Base-by-base conservation (phyloP, 345 rosid genomes). In the Nasturtium officinale region DNA sequence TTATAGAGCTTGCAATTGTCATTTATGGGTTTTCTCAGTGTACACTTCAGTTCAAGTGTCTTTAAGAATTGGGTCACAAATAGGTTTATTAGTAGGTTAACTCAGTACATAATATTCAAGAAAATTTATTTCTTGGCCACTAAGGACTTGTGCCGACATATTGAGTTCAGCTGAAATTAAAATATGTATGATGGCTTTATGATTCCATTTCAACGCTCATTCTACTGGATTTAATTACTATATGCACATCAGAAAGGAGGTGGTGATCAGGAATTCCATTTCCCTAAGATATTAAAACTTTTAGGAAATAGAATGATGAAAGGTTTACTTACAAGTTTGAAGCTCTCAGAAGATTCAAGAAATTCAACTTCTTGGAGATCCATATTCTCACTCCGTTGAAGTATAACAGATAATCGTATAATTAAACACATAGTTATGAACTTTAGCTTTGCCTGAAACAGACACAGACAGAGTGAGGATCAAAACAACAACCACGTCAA, bases 391-490 rank as follows among this genome's bases (percentile, higher is more conserved):
- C 72, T 77, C 61, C 74, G 79, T 76, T 82, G 88, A 62, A 90
- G 73, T 43, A 77, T 62, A 61, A 86, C 77, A 25, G 89, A 79
- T 61, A 89, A 20, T 9, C 96, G 83, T 4, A 81, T 60, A 65
- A 84, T 83, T 21, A 80, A 32, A 65, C 87, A 89, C 67, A 89
- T 84, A 42, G 71, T 43, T 58, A 61, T 48, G 74, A 86, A 82
- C 68, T 83, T 86, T 77, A 45, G 72, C 71, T 74, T 85, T 76
- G 33, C 70, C 92, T 85, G 83, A 48, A 23, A n/a, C n/a, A n/a
- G n/a, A n/a, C n/a, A 64, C 58, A 52, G 64, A 29, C 8, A 26
- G 23, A 25, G 59, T 12, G 46, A 47, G 2, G 33, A 68, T 32
- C 32, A 57, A 3, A 38, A 11, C 15, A 42, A 64, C 51, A 66